A percentile compares a stretch with the other conserved stretches of the same genome.
Evolutionary conservation across 441 rosid genomes (phyloP).

Genomic region (Dalechampia spathulata): DNA sequence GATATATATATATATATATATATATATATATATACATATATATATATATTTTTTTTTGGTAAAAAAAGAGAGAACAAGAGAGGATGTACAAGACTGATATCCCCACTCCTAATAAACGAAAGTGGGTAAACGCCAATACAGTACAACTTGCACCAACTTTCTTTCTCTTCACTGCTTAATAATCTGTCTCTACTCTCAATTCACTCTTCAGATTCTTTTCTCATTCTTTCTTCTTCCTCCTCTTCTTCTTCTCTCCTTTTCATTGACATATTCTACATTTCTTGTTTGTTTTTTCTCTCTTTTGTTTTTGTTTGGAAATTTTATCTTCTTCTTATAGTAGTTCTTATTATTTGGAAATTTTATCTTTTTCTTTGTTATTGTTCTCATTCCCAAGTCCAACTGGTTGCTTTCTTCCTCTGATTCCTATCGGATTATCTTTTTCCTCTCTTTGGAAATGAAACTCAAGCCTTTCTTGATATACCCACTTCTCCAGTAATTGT

Average conservation of each 20-base stretch:
- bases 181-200: background rate
- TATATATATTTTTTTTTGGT: too few relatives aligned
- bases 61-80: too few relatives aligned
- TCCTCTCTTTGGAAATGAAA: background rate
- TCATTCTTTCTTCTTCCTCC: background rate
- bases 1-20: too few relatives aligned
- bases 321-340: too few relatives aligned
- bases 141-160: background rate
- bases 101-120: background rate
- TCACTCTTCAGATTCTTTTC: background rate
- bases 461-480: background rate
- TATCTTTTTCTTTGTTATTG: background rate
- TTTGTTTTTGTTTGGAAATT: too few relatives aligned
- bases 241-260: background rate
- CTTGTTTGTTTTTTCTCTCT: background rate
- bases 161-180: background rate
- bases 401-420: background rate
- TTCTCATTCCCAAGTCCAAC: background rate
- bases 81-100: too few relatives aligned
- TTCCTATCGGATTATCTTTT: background rate
- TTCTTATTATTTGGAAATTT: background rate
- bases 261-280: background rate
- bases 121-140: constrained; percentile 1
- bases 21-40: too few relatives aligned
- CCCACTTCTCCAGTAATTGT: background rate